Evolutionary conservation across 768 basidiomycete species (phyloP).

Genomic region (Leccinum ochraceum): DNA sequence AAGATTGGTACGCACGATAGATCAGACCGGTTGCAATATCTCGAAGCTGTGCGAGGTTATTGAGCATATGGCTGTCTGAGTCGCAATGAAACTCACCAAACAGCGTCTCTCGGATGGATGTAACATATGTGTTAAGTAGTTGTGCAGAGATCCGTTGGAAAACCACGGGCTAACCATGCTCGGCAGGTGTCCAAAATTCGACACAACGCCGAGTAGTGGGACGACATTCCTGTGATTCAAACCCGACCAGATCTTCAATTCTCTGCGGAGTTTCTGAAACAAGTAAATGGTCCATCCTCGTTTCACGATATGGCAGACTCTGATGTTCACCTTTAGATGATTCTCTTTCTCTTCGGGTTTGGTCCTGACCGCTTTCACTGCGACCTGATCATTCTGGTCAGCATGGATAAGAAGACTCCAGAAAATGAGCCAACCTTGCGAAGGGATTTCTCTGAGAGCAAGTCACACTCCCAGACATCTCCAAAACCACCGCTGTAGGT

Average conservation of each 20-base stretch:
- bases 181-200: conserved; percentile 30
- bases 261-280: conserved; percentile 30
- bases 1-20: conserved; percentile 20
- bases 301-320: background rate
- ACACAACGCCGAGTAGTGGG: conserved; percentile 31
- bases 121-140: conserved; percentile 16
- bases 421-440: conserved; percentile 6
- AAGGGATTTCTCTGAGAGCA: conserved; percentile 7
- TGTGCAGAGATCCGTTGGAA: conserved; percentile 25
- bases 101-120: background rate
- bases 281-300: background rate
- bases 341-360: background rate
- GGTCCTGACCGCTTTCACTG: conserved; percentile 22
- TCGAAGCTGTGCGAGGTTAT: conserved; percentile 12
- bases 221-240: conserved; percentile 29
- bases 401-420: background rate
- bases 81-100: conserved; percentile 13
- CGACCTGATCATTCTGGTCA: conserved; percentile 15
- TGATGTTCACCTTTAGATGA: conserved; percentile 16
- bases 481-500: conserved; percentile 17
- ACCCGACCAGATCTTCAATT: conserved; percentile 22
- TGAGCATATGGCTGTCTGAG: background rate
- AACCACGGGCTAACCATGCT: conserved; percentile 39
- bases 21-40: conserved; percentile 25
- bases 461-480: conserved; percentile 28